Percentiles rank a stretch among this genome's conserved stretches.
phyloP scores from a whole-genome alignment of 768 basidiomycete species.

The Hypholoma fasciculare region DNA sequence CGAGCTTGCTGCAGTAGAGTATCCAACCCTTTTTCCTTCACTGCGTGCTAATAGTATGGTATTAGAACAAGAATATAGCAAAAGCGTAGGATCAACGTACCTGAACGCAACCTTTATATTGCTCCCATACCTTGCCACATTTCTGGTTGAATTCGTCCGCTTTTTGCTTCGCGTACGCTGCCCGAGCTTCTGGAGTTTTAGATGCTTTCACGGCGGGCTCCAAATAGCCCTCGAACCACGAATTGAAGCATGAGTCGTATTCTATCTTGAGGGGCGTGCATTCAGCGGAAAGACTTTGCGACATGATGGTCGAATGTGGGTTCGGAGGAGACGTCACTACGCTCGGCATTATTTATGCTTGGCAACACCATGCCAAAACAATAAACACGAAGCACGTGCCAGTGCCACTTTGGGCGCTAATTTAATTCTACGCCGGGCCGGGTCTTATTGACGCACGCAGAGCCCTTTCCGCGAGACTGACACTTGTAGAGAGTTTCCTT shows the following conservation, averaged over 20 bases:
- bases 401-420: too few species aligned
- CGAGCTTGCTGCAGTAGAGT: conserved; percentile 77
- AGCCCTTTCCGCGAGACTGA: too few species aligned
- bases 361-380: too few species aligned
- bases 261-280: conserved; percentile 89
- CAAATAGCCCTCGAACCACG: conserved; percentile 97
- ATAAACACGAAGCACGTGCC: too few species aligned
- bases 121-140: conserved; percentile 82
- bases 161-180: conserved; percentile 70
- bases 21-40: conserved; percentile 75
- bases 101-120: conserved; percentile 81
- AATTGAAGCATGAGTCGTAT: conserved; percentile 95
- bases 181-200: conserved; percentile 42
- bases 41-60: conserved; percentile 57
- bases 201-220: conserved; percentile 66
- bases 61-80: too few species aligned
- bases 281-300: conserved; percentile 75
- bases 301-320: conserved; percentile 38
- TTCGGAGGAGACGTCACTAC: neutral
- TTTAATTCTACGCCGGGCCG: too few species aligned
- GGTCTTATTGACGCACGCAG: too few species aligned
- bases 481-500: too few species aligned
- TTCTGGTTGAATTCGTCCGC: conserved; percentile 85
- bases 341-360: too few species aligned
- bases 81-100: conserved; percentile 41